Conservation (phyloP, 1,139 yeast genomes). For the Candida sojae region DNA sequence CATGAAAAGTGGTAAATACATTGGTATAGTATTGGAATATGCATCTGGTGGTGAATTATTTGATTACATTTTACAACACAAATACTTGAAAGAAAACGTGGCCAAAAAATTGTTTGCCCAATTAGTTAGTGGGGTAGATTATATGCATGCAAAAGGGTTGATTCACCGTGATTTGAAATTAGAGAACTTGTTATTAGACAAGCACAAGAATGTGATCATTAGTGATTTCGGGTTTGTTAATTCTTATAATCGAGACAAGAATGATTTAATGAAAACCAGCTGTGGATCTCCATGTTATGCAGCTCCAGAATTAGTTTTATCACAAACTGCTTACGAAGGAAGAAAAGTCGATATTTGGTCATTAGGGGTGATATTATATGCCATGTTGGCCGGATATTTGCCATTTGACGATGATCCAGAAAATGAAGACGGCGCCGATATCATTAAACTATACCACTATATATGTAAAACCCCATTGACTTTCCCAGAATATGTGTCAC, state of each 20-base stretch:
- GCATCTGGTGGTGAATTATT: slow-evolving; percentile 98
- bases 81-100: slow-evolving; percentile 78
- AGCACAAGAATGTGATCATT: slow-evolving; percentile 76
- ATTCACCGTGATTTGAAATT: slow-evolving; percentile 81
- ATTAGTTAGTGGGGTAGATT: slow-evolving; percentile 88
- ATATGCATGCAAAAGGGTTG: slow-evolving; percentile 81
- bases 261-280: slow-evolving; percentile 88
- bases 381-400: slow-evolving; percentile 95
- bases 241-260: slow-evolving; percentile 64
- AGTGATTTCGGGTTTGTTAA: slow-evolving; percentile 93
- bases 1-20: slow-evolving; percentile 88
- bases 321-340: slow-evolving; percentile 88
- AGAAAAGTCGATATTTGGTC: slow-evolving; percentile 97
- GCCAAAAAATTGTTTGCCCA: slow-evolving; percentile 93
- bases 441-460: slow-evolving; percentile 85
- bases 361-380: slow-evolving; percentile 90
- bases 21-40: slow-evolving; percentile 93
- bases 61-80: slow-evolving; percentile 85
- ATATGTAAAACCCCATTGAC: slow-evolving; percentile 90
- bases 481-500: slow-evolving; percentile 91
- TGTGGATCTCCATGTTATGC: slow-evolving; percentile 99
- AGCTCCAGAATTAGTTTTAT: slow-evolving; percentile 93
- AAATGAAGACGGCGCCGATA: slow-evolving; percentile 95
- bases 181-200: slow-evolving; percentile 71
- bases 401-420: slow-evolving; percentile 98